These are phyloP conservation scores for Dioscorea alata DNA, from an alignment of 106 monocot species.

Conservation along the genomic window DNA sequence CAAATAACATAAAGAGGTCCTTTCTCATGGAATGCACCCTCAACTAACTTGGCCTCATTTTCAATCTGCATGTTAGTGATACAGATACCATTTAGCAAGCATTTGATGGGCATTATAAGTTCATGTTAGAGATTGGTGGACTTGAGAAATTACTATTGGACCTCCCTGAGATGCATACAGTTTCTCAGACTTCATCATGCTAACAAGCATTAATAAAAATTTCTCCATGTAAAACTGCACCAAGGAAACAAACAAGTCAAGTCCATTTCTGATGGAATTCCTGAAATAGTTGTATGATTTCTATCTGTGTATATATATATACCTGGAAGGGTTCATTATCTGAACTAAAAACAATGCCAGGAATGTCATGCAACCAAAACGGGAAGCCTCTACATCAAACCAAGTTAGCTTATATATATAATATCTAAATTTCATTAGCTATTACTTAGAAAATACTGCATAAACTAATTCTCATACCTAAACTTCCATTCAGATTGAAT, in stretches of 20 bases:
- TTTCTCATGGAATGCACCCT: conserved; percentile 48
- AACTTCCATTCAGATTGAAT: conserved; percentile 91
- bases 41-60: conserved; percentile 70
- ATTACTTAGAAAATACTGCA: neutral
- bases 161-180: conserved; percentile 67
- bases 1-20: conserved; percentile 70
- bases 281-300: neutral
- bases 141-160: conserved; percentile 65
- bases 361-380: conserved; percentile 84
- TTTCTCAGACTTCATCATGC: conserved; percentile 52
- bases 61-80: conserved; percentile 43
- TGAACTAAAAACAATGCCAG: conserved; percentile 47
- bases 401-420: neutral
- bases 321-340: conserved; percentile 97
- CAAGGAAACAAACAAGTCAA: neutral
- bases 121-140: conserved; percentile 1
- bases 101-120: too few species aligned
- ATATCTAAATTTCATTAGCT: too few species aligned
- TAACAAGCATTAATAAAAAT: conserved; percentile 35
- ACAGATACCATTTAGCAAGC: too few species aligned
- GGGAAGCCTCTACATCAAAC: conserved; percentile 62
- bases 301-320: neutral
- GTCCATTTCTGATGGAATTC: neutral
- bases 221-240: conserved; percentile 50
- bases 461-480: conserved; percentile 32